Base-by-base conservation (phyloP, 148 eudicot species). In the Vaccinium corymbosum region DNA sequence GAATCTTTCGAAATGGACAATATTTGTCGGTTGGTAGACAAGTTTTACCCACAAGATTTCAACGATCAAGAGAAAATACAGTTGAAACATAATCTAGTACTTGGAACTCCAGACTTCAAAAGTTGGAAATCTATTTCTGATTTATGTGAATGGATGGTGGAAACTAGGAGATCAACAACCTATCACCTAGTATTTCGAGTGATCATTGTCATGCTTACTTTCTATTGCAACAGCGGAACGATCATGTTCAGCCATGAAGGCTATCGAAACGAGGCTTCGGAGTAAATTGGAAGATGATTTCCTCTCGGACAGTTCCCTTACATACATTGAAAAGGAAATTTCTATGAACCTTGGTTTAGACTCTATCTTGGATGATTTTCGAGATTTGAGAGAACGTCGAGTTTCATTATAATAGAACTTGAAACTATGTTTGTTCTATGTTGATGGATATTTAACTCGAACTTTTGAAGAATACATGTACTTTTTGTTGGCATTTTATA, bases 191-290 rank as follows among this genome's bases (percentile, higher is more conserved):
- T 42, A 42, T 42, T 42, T 42, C 6, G 46, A 42, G 46, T 42
- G 46, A 42, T 42, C 6, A 42, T 42, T 42, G 5, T 42, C 46
- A 4, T 42, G 46, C 46, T 42, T 42, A 42, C 6, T 42, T 42
- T 42, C 46, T 42, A 42, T 42, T 42, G 46, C 46, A 42, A 42
- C 46, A 42, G 81, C 46, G 3, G 86, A 86, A 49, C 42, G 76
- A 4, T 32, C 88, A 25, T 85, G 85, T 76, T 82, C 81, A 27
- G 55, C 85, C 0, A 77, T 86, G 82, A 82, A 82, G 12, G 76
- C 50, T 22, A 35, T 76, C 13, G 82, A 82, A 56, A 82, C 22
- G 15, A 82, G 82, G 55, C 55, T 51, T 51, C 55, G 11, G 55
- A 51, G 7, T 51, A 51, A 12, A 51, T 0, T 51, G 55, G 29